These are phyloP conservation scores for Fusarium verrucosum DNA, from an alignment of 2,329 filamentous ascomycete species.

Conservation along the genomic window DNA sequence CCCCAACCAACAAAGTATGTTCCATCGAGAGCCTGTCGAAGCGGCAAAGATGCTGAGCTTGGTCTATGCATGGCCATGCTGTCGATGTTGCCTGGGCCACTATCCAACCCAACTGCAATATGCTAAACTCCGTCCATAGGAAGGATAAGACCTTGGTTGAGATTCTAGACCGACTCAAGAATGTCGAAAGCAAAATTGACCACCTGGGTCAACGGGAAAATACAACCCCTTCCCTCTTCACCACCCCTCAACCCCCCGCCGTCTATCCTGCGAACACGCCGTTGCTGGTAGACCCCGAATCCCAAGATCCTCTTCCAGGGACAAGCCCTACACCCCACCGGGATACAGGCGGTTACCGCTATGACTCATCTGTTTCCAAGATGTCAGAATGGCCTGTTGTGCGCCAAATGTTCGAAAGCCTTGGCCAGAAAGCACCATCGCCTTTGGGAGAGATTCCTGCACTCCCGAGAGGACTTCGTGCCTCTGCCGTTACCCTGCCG, in stretches of 20 bases:
- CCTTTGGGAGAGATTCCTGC: constrained; percentile 30
- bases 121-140: constrained; percentile 49
- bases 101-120: neutral
- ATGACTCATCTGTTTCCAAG: constrained; percentile 41
- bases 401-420: constrained; percentile 40
- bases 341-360: constrained; percentile 41
- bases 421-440: constrained; percentile 39
- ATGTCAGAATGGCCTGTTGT: constrained; percentile 43
- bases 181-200: constrained; percentile 66
- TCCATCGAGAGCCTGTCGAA: constrained; percentile 4
- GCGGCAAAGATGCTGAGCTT: constrained; percentile 17
- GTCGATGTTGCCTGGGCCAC: constrained; percentile 13
- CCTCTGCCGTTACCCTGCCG: constrained; percentile 33
- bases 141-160: constrained; percentile 71
- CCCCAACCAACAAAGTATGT: constrained; percentile 71
- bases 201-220: constrained; percentile 44
- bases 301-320: constrained; percentile 33
- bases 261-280: constrained; percentile 34
- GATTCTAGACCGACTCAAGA: constrained; percentile 65
- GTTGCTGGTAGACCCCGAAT: constrained; percentile 37
- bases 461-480: constrained; percentile 36
- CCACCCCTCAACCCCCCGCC: constrained; percentile 33
- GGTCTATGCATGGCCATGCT: constrained; percentile 1
- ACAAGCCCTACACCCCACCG: constrained; percentile 29
- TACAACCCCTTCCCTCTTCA: constrained; percentile 29